Evolutionary conservation across 352 stramenopile species (phyloP), one percentile per base, ranked within the genome.

Genomic region (Globisporangium mamillatum): DNA sequence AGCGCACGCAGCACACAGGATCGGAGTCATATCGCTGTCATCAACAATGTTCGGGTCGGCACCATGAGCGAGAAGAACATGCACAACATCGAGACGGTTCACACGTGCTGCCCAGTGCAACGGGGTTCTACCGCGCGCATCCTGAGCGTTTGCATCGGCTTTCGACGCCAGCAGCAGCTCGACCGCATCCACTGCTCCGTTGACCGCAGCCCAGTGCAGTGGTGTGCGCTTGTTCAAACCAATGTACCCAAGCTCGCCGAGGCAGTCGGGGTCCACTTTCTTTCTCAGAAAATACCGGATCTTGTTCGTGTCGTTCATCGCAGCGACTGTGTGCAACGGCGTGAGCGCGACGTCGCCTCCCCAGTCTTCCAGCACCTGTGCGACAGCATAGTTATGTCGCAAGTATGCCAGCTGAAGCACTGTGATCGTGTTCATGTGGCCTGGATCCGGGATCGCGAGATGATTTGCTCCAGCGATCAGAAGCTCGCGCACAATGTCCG

Each of bases 351-450:
- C 77, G 32, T 95, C 87, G 2, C 85, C 83, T 24, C 87, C 87
- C 87, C 85, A 95, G 69, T 95, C 87, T 57, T 95, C 87, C 0
- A 95, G 70, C 27, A 92, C 82, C 53, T 92, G 81, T 1, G 85
- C 87, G 10, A 94, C 86, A 4, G 84, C 84, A 60, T 94, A 95
- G 70, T 94, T 93, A 16, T 86, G 80, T 25, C 86, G 80, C 34
- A 93, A 55, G 71, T 95, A 95, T 10, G 86, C 88, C 9, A 93
- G 73, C 64, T 95, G 85, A 3, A 95, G 72, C 38, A 92, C 88
- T 1, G 88, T 93, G 57, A 95, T 86, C n/a, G 85, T 93, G 62
- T 95, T 95, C 78, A 91, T 89, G 54, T 92, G 86, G 8, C 88
- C 88, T 14, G 88, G 82, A 65, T 93, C 86, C 0, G 88, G 88